Percentiles rank a stretch among this genome's conserved stretches.
These are phyloP conservation scores for Nannochloropsis gaditana DNA, from an alignment of 108 stramenopile species.

Conservation along the genomic window DNA sequence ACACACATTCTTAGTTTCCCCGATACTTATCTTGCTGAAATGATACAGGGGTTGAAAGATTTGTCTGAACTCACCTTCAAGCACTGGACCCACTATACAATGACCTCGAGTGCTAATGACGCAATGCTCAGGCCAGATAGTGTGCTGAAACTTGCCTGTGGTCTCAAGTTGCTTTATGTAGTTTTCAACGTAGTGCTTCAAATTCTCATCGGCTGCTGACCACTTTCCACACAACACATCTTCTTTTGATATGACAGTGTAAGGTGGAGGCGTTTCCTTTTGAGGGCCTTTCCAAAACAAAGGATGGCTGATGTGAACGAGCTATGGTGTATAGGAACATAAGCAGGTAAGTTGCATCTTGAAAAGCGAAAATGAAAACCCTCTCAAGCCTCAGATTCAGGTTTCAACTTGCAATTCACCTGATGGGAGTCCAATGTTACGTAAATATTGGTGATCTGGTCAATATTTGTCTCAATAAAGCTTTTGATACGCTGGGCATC, in stretches of 20 bases:
- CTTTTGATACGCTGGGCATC: conserved; percentile 71
- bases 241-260: conserved; percentile 68
- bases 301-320: conserved; percentile 84
- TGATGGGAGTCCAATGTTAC: conserved; percentile 86
- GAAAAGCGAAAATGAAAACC: too few species aligned
- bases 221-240: conserved; percentile 63
- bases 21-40: too few species aligned
- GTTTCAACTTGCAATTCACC: conserved; percentile 35
- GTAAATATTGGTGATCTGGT: conserved; percentile 64
- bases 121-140: conserved; percentile 96
- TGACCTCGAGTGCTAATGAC: conserved; percentile 71
- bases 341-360: too few species aligned
- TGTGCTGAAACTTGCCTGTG: conserved; percentile 64
- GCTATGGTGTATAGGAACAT: conserved; percentile 21
- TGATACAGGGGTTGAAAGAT: too few species aligned
- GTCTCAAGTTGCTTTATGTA: conserved; percentile 61
- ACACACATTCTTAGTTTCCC: too few species aligned
- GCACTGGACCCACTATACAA: conserved; percentile 9
- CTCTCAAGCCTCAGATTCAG: background rate
- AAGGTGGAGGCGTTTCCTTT: conserved; percentile 63
- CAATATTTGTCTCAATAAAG: conserved; percentile 56
- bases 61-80: background rate
- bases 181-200: conserved; percentile 37
- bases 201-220: conserved; percentile 51
- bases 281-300: conserved; percentile 63